phyloP scores from a whole-genome alignment of 768 basidiomycete species.

The Heimioporus sp. region DNA sequence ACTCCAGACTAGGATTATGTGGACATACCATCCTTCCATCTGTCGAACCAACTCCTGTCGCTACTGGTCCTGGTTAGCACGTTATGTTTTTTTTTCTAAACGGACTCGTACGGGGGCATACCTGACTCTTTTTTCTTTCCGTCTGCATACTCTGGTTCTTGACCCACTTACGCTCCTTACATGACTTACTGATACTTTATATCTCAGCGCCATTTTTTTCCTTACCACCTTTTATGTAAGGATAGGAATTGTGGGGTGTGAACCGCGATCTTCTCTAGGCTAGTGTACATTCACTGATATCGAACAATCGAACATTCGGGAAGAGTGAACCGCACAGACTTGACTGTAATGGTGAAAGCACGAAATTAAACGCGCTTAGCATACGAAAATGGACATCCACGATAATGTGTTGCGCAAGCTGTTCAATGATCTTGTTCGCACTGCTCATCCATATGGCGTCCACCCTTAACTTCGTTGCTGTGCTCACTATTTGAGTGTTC shows the following conservation, averaged over 20 bases:
- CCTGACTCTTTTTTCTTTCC: not conserved
- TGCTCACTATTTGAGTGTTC: too few relatives aligned
- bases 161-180: not conserved
- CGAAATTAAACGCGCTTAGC: too few relatives aligned
- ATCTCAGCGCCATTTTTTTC: not conserved
- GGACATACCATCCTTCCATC: slow-evolving; percentile 6
- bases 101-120: slow-evolving; percentile 3
- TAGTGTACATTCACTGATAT: too few relatives aligned
- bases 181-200: slow-evolving; percentile 6
- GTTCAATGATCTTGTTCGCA: too few relatives aligned
- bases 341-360: too few relatives aligned
- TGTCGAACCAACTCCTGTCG: not conserved
- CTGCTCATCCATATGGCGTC: too few relatives aligned
- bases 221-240: not conserved
- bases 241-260: not conserved
- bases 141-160: not conserved
- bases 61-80: not conserved
- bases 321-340: too few relatives aligned
- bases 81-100: not conserved
- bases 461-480: too few relatives aligned
- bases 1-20: slow-evolving; percentile 3
- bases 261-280: too few relatives aligned
- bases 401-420: too few relatives aligned
- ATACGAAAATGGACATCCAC: too few relatives aligned
- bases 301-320: too few relatives aligned